Evolutionary conservation across 2,329 filamentous ascomycete genomes (phyloP), one percentile per base, ranked within the genome.

Genomic region (Exophiala sideris): DNA sequence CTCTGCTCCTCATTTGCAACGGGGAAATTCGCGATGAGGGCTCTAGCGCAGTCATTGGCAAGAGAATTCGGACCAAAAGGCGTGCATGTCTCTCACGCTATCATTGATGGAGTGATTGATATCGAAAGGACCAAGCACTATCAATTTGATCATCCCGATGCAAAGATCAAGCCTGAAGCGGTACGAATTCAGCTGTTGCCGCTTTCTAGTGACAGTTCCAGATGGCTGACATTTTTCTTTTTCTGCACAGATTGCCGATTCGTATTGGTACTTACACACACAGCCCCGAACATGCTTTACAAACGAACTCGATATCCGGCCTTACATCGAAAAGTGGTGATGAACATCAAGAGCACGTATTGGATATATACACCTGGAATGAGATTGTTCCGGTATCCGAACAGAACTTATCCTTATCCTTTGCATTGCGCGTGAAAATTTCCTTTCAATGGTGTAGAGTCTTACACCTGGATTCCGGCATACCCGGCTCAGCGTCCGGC

Each of bases 31-130:
- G 89, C 88, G 3, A 74, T 87, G 62, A 79, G 91, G 32, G 89
- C 86, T 0, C 72, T 95, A 47, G 79, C 81, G 0, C 89, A 92
- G 70, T 87, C 82, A 33, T 76, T 95, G 21, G 88, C 90, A 0
- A 81, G 87, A 52, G 91, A 96, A 68, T 96, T 94, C 69, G 88
- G 87, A 0, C 89, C 91, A 0, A 78, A 88, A 68, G 91, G 91
- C 2, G 81, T 96, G 1, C 91, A 96, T 69, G 86, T 95, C 1
- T 82, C 86, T 0, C 89, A 95, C 71, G 84, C 86, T 4, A 83
- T 95, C 56, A 85, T 95, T 50, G 91, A 96, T 66, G 91, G 89
- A 0, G 80, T 89, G 1, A 95, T 96, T 68, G 87, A 95, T 68
- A 91, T 88, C 50, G 87, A 88, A 0, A 76, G 81, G 58, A 87